Evolutionary conservation across 257 asterid genomes (phyloP).

Genomic region (Coffea canephora): DNA sequence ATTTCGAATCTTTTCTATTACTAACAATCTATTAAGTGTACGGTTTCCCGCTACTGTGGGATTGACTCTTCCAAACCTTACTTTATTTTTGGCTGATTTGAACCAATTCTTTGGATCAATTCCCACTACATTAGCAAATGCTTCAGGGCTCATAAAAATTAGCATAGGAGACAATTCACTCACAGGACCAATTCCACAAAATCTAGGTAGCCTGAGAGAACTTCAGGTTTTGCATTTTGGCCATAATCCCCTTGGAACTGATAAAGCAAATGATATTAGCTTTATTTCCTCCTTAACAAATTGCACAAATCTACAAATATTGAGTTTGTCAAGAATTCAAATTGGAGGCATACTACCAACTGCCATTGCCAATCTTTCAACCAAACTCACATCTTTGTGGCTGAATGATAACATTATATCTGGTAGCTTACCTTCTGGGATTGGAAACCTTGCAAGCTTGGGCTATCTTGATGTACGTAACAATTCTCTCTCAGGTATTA

Average conservation of each 20-base stretch:
- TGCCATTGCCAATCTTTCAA: conserved; percentile 37
- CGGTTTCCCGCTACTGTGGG: conserved; percentile 10
- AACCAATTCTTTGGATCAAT: conserved; percentile 19
- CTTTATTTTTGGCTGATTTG: conserved; percentile 11
- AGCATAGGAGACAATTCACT: conserved; percentile 19
- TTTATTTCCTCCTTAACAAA: conserved; percentile 35
- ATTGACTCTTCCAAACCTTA: conserved; percentile 10
- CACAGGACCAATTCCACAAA: conserved; percentile 22
- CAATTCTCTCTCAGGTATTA: conserved; percentile 19
- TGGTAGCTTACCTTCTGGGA: conserved; percentile 27
- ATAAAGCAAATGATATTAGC: conserved; percentile 22
- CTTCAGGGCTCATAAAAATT: conserved; percentile 12
- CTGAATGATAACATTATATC: conserved; percentile 28
- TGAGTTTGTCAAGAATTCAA: conserved; percentile 19
- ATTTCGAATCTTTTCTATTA: conserved; percentile 11
- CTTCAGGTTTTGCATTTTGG: conserved; percentile 20
- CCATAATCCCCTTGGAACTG: conserved; percentile 28
- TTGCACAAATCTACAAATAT: conserved; percentile 23
- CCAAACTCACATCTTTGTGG: conserved; percentile 17
- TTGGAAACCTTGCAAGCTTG: conserved; percentile 26
- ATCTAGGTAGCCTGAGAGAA: conserved; percentile 19
- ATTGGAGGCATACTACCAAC: conserved; percentile 30
- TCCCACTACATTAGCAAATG: conserved; percentile 24
- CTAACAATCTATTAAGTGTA: conserved; percentile 16
- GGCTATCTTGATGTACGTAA: conserved; percentile 18